Base-by-base conservation (phyloP, 441 rosid genomes). In the Capsella rubella region DNA sequence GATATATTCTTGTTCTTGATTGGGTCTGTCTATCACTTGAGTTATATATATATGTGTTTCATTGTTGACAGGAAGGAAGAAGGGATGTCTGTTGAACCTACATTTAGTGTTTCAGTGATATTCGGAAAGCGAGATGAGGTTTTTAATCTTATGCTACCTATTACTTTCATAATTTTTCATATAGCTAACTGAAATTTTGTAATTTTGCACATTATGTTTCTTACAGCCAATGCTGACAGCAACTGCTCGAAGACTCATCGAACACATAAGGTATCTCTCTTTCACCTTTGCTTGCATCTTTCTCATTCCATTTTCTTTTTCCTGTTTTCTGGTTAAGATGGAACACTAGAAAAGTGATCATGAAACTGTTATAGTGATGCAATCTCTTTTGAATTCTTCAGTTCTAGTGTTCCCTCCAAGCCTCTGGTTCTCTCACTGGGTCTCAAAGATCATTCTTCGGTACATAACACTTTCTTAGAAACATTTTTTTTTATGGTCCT, bases 61-160 rank as follows among this genome's bases (percentile, higher is more conserved):
- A 58, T 61, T 50, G 60, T 64, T 78, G 39, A 29, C 73, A 92
- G 99, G 83, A 94, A 90, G 79, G 99, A 94, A 76, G 91, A 89
- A 79, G 96, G 92, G 59, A 77, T 95, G 78, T 81, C 97, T 11
- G 73, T 75, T 42, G 73, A 87, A 70, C 97, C 96, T 60, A 92
- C 91, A 56, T 94, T 80, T 73, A 88, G 56, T 51, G 96, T 94
- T 35, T 90, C 97, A 14, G 93, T 92, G 65, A 78, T 92, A 68
- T 90, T 95, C 63, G 97, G 97, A 69, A 92, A 90, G 83, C 86
- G 99, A 54, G 90, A 95, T 52, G 92, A 90, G 89, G 98, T 90
- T 83, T 6, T 76, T 79, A 15, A 3, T 45, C 34, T 53, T 52
- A 51, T 40, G 54, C 0, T 51, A 32, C 12, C 34, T 0, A 5